A percentile compares a stretch with the other conserved stretches of the same genome.
These are phyloP conservation scores for Albophoma yamanashiensis DNA, from an alignment of 2,329 filamentous ascomycete species.

Conservation along the genomic window DNA sequence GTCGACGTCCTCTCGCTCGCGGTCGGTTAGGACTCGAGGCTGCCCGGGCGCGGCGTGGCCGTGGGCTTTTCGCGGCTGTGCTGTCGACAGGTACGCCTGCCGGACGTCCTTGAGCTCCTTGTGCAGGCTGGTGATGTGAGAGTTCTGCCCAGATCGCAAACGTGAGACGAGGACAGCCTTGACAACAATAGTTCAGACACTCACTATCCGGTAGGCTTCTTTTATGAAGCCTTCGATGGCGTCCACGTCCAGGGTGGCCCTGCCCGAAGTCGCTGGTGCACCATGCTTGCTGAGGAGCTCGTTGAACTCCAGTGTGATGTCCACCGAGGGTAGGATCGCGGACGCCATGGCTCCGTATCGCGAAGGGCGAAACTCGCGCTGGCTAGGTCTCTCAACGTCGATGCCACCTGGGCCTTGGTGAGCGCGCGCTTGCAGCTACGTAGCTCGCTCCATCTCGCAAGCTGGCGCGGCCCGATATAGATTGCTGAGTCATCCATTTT, in stretches of 20 bases:
- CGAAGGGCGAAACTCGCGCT: background rate
- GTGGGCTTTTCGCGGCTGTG: conserved; percentile 49
- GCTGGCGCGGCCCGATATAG: background rate
- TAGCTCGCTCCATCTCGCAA: background rate
- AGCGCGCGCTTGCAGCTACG: background rate
- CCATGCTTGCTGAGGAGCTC: conserved; percentile 52
- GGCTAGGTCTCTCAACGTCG: background rate
- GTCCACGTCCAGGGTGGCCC: conserved; percentile 23
- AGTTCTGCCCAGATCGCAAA: conserved; percentile 47
- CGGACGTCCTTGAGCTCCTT: conserved; percentile 73
- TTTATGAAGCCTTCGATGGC: conserved; percentile 79
- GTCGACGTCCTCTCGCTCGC: conserved; percentile 78
- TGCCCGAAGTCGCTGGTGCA: conserved; percentile 36
- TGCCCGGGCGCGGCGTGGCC: conserved; percentile 33
- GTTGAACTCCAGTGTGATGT: conserved; percentile 61
- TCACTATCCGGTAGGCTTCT: conserved; percentile 86
- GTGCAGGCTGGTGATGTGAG: conserved; percentile 72
- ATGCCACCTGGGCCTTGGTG: background rate
- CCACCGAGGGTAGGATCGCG: conserved; percentile 26
- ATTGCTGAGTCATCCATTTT: conserved; percentile 1
- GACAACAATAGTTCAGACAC: conserved; percentile 15
- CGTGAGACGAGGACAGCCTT: background rate
- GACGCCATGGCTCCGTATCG: background rate
- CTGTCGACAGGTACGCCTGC: conserved; percentile 81
- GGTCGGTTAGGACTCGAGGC: conserved; percentile 57